These are phyloP conservation scores for Sarocladium strictum DNA, from an alignment of 2,329 filamentous ascomycete species.

Conservation along the genomic window DNA sequence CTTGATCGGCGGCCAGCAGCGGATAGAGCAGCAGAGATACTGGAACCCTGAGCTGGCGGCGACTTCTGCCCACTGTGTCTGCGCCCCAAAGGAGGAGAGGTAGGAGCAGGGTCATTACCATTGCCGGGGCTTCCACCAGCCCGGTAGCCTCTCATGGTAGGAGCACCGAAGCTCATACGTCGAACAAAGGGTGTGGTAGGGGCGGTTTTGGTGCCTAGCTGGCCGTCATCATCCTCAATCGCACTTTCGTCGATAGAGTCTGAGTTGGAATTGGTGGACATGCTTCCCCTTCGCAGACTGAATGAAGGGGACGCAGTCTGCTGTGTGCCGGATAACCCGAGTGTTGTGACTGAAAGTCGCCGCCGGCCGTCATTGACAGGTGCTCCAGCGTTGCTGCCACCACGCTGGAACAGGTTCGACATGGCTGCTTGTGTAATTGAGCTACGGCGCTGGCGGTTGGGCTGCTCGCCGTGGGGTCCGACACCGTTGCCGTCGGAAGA, in stretches of 20 bases:
- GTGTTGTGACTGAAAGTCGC: constrained; percentile 67
- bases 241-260: constrained; percentile 66
- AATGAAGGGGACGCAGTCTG: constrained; percentile 46
- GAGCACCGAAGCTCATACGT: constrained; percentile 84
- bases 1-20: constrained; percentile 30
- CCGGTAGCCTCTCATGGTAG: constrained; percentile 57
- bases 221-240: constrained; percentile 61
- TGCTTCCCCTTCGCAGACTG: constrained; percentile 56
- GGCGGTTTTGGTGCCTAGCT: constrained; percentile 45
- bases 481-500: constrained; percentile 25
- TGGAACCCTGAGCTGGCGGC: constrained; percentile 21
- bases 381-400: constrained; percentile 35
- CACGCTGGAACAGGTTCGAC: constrained; percentile 53
- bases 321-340: constrained; percentile 67
- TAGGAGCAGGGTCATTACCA: constrained; percentile 47
- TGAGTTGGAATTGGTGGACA: constrained; percentile 58
- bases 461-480: constrained; percentile 24
- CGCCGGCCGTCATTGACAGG: constrained; percentile 54
- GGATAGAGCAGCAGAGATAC: constrained; percentile 27
- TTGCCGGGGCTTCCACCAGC: constrained; percentile 55
- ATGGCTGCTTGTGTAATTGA: constrained; percentile 53
- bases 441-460: constrained; percentile 45
- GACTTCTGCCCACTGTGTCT: constrained; percentile 25
- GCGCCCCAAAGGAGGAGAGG: constrained; percentile 26
- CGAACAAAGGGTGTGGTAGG: constrained; percentile 72